Percentiles rank a stretch among this genome's conserved stretches.
These are phyloP conservation scores for Aechmea fasciata DNA, from an alignment of 176 grass and related monocot species.

Conservation along the genomic window DNA sequence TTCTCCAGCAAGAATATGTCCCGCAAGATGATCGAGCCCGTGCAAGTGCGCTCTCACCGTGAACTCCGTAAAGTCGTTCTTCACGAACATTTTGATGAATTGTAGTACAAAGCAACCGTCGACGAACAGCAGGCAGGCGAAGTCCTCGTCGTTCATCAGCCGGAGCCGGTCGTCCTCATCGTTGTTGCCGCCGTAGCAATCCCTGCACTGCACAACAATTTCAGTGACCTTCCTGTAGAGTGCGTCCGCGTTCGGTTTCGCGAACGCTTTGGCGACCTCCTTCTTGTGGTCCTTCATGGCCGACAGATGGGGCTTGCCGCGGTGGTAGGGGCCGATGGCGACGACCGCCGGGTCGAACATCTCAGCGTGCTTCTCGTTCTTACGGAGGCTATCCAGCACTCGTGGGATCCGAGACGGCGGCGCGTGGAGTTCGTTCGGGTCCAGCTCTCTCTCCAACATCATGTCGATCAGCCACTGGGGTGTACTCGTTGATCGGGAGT, in stretches of 20 bases:
- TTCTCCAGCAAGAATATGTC: constrained; percentile 2
- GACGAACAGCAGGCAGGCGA: not conserved
- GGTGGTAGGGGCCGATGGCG: constrained; percentile 6
- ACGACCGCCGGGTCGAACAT: not conserved
- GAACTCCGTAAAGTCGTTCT: rapidly evolving
- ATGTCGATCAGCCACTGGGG: too few species aligned
- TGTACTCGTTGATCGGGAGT: too few species aligned
- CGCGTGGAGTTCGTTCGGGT: too few species aligned
- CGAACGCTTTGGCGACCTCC: not conserved
- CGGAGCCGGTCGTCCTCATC: not conserved
- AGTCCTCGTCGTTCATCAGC: not conserved
- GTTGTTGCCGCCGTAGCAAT: not conserved
- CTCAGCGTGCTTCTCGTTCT: too few species aligned
- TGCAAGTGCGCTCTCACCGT: rapidly evolving
- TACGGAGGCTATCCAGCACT: too few species aligned
- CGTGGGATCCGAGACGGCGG: too few species aligned
- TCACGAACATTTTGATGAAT: not conserved
- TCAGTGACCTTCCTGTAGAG: too few species aligned
- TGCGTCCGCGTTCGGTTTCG: too few species aligned
- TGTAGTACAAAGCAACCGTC: constrained; percentile 14
- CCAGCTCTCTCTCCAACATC: too few species aligned
- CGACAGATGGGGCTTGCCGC: not conserved
- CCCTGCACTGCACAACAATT: too few species aligned
- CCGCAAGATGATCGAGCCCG: not conserved
- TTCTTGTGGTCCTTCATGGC: constrained; percentile 4